phyloP scores from a whole-genome alignment of 306 rosid genomes.

The Glycine tomentella region DNA sequence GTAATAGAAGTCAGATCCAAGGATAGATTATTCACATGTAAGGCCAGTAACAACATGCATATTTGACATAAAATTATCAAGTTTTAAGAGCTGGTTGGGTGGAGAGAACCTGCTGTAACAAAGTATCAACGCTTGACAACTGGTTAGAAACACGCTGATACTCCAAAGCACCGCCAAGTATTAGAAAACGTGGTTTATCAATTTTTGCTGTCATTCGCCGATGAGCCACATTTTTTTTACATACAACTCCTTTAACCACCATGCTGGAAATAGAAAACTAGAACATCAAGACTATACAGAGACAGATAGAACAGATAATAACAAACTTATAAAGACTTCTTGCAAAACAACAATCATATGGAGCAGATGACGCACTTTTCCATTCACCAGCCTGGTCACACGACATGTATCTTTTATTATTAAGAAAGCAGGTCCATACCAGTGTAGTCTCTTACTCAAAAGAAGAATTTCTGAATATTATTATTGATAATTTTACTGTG shows the following conservation, averaged over 20 bases:
- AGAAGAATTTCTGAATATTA: too few species aligned
- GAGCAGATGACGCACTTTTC: constrained; percentile 41
- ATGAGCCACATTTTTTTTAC: constrained; percentile 95
- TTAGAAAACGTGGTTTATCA: constrained; percentile 76
- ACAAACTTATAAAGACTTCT: constrained; percentile 29
- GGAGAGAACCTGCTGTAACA: constrained; percentile 85
- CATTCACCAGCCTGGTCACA: constrained; percentile 14
- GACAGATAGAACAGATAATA: constrained; percentile 35
- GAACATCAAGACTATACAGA: constrained; percentile 43
- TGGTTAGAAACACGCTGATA: constrained; percentile 90
- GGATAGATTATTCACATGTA: constrained; percentile 11
- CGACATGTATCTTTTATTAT: constrained; percentile 21
- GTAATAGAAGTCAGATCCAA: constrained; percentile 30
- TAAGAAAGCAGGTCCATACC: constrained; percentile 25
- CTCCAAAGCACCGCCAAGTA: constrained; percentile 94
- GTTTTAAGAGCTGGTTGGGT: constrained; percentile 12
- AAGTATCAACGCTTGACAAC: constrained; percentile 79
- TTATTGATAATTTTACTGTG: too few species aligned
- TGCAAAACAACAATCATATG: constrained; percentile 20
- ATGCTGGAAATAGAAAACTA: constrained; percentile 61
- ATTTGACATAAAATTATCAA: constrained; percentile 29
- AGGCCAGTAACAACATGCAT: constrained; percentile 17
- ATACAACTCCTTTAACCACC: constrained; percentile 90
- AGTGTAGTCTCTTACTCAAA: neutral
- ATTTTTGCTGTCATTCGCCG: constrained; percentile 76